These are phyloP conservation scores for Heterobasidion occidentale DNA, from an alignment of 1,284 basidiomycete genomes.

Conservation along the genomic window DNA sequence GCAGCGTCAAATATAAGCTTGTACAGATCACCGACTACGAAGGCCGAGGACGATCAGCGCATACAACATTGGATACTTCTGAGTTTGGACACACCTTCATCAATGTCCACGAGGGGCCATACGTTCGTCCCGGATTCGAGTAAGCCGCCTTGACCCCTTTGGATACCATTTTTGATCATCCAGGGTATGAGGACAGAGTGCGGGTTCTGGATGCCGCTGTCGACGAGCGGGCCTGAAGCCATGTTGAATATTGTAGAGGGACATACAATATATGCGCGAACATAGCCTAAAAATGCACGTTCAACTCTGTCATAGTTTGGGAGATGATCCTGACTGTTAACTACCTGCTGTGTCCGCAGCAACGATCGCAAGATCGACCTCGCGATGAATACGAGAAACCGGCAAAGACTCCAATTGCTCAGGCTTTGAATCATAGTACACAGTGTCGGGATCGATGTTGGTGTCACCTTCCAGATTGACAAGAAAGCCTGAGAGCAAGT, in stretches of 20 bases:
- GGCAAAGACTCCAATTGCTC: conserved; percentile 32
- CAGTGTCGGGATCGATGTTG: conserved; percentile 20
- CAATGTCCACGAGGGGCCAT: conserved; percentile 37
- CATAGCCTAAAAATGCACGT: conserved; percentile 23
- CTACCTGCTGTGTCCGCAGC: conserved; percentile 34
- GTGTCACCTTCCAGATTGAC: conserved; percentile 27
- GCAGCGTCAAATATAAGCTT: conserved; percentile 12
- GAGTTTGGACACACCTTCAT: conserved; percentile 25
- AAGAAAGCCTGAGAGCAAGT: conserved; percentile 10
- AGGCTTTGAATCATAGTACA: conserved; percentile 36
- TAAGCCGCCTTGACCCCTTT: conserved; percentile 17
- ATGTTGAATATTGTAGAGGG: conserved; percentile 42
- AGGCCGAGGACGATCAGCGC: not conserved
- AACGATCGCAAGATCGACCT: conserved; percentile 32
- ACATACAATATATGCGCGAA: conserved; percentile 37
- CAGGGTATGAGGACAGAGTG: conserved; percentile 37
- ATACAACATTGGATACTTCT: not conserved
- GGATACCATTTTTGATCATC: conserved; percentile 28
- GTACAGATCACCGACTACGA: conserved; percentile 9
- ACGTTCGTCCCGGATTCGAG: conserved; percentile 28
- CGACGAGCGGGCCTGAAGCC: conserved; percentile 33
- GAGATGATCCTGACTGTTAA: not conserved
- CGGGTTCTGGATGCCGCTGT: conserved; percentile 34
- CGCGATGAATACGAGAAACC: conserved; percentile 28
- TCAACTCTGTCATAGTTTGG: not conserved